Percentiles rank a stretch among this genome's conserved stretches.
These are phyloP conservation scores for Ophiostoma montium DNA, from an alignment of 2,329 filamentous ascomycete species.

Conservation along the genomic window DNA sequence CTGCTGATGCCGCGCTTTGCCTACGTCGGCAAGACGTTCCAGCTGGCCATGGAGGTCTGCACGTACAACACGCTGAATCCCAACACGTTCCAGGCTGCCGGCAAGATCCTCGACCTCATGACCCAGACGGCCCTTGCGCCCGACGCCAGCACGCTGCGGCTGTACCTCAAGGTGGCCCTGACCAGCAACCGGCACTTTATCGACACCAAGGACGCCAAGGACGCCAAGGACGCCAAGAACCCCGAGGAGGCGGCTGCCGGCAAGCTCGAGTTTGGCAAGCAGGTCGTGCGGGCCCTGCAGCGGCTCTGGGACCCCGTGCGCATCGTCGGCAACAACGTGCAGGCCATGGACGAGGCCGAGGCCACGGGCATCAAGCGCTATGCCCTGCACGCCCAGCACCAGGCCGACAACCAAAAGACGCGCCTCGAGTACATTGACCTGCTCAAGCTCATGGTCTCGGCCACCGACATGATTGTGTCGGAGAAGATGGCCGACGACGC, in stretches of 20 bases:
- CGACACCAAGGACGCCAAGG: constrained; percentile 1
- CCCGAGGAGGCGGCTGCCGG: not conserved
- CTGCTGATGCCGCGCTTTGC: constrained; percentile 32
- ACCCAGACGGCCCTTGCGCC: constrained; percentile 25
- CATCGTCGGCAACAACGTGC: constrained; percentile 18
- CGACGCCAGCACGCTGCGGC: constrained; percentile 35
- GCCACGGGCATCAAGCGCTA: not conserved
- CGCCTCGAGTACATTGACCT: constrained; percentile 28
- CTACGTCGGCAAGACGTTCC: constrained; percentile 42
- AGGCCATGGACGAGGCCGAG: constrained; percentile 18
- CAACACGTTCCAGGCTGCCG: constrained; percentile 52
- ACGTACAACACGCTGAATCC: constrained; percentile 62
- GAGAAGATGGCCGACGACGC: constrained; percentile 25
- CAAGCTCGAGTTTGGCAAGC: constrained; percentile 31
- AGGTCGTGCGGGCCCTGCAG: constrained; percentile 35
- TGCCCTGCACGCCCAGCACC: constrained; percentile 6
- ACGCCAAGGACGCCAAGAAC: too few species aligned
- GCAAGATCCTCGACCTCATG: constrained; percentile 52
- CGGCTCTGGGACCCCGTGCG: constrained; percentile 36
- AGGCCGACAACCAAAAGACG: constrained; percentile 21
- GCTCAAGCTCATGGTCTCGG: constrained; percentile 31
- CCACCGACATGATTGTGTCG: constrained; percentile 29
- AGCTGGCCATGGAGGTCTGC: constrained; percentile 61
- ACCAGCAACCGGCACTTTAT: constrained; percentile 29
- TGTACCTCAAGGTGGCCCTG: constrained; percentile 44